Base-by-base conservation (phyloP, 495 filamentous ascomycete genomes). In the Cladorrhinum samala region DNA sequence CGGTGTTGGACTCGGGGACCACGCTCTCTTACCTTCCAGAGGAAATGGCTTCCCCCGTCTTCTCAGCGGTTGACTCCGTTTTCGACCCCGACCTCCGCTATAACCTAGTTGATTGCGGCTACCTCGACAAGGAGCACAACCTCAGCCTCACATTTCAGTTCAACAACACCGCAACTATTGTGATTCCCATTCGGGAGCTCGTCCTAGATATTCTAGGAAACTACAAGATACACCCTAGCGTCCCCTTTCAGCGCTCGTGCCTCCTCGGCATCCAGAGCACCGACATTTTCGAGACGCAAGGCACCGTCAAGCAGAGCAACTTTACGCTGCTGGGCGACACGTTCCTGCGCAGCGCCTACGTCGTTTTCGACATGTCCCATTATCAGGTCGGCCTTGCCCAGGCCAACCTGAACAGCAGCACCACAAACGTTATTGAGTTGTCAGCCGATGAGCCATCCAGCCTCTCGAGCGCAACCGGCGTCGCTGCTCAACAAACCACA, bases 271-370 rank as follows among this genome's bases (percentile, higher is more conserved):
- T 76, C 47, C 69, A 76, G 52, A 64, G 54, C 44, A 65, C 58
- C 17, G 58, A 56, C 25, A 52, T 25, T 24, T 66, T 72, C 25
- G 59, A 62, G 7, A 20, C 13, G 9, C 38, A 37, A 33, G 20
- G 18, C 49, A 49, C 33, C 36, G 33, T 51, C 27, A 48, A 50
- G 9, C 43, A 49, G 19, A 23, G n/a, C 46, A 56, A 59, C 24
- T 70, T 65, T 40, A 68, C 70, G 33, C 64, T 80, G 1, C 72
- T 81, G 1, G 93, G 93, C 21, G 92, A 96, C 68, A 96, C 90
- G 1, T 98, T 97, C 72, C 73, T 98, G 16, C 84, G 93, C 47
- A 87, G 83, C 51, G 89, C 92, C 2, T 98, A 97, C 61, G 88
- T 96, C 23, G 93, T 97, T 0, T 96, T 93, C 64, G 92, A 96